Evolutionary conservation across 2,329 filamentous ascomycete genomes (phyloP), one percentile per base, ranked within the genome.

Genomic region (Phialemonium atrogriseum): DNA sequence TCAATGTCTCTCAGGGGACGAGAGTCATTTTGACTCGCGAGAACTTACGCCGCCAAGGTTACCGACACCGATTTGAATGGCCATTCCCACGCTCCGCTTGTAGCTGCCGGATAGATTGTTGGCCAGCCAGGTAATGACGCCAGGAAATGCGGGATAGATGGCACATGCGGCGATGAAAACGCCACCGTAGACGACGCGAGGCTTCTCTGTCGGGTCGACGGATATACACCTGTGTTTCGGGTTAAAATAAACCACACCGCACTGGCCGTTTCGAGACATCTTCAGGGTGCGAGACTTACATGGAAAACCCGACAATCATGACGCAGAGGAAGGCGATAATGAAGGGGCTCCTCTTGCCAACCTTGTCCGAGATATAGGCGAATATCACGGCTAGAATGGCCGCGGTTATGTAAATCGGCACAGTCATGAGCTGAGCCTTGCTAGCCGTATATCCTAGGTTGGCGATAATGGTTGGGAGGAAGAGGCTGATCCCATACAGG

Each of bases 111-210:
- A 77, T 9, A 83, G 67, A 38, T 93, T 93, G 52, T 91, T 93
- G 20, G 73, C 72, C 1, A 78, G 61, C 86, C 86, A 93, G 0
- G 80, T 68, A 30, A 93, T 81, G 1, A 81, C 80, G 32, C 88
- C 88, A 0, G 84, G 64, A 35, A 91, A 82, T 17, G 74, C 77
- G 0, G 86, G 84, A 43, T 89, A 91, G 34, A 91, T 87, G 3
- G 82, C 81, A 35, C 84, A 70, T 0, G 84, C 80, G 0, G 75
- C 80, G 1, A 93, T 60, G 54, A 88, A 93, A 0, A 80, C 79
- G 0, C 81, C 85, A 0, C 73, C 81, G 43, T 93, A 94, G 9
- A 75, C 65, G 0, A 77, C 75, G 1, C 62, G 63, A 2, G 76
- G 65, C n/a, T n/a, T n/a, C n/a, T n/a, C n/a, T n/a, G n/a, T n/a